These are phyloP conservation scores for Trametes hirsuta DNA, from an alignment of 1,284 basidiomycete genomes.

Conservation along the genomic window DNA sequence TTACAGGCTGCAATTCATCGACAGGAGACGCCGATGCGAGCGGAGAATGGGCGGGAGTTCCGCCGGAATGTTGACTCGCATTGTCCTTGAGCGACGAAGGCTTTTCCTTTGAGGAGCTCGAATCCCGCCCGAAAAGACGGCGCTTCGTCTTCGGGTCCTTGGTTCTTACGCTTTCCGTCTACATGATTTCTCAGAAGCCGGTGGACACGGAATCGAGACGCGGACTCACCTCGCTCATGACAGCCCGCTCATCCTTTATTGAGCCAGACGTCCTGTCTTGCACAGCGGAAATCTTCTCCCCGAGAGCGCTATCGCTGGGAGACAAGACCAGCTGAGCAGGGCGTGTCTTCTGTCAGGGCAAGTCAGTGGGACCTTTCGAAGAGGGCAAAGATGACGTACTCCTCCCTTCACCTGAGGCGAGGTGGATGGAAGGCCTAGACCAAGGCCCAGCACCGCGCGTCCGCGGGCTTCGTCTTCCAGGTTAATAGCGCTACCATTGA, in stretches of 20 bases:
- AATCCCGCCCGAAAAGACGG: conserved; percentile 60
- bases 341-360: conserved; percentile 36
- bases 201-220: conserved; percentile 7
- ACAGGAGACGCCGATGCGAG: conserved; percentile 30
- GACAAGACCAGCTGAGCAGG: conserved; percentile 55
- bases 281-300: conserved; percentile 33
- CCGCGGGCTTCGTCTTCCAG: conserved; percentile 19
- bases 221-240: conserved; percentile 66
- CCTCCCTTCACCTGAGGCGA: conserved; percentile 13
- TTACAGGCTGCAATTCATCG: conserved; percentile 29
- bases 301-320: conserved; percentile 64
- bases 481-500: conserved; percentile 10
- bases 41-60: conserved; percentile 21
- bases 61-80: conserved; percentile 36
- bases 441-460: conserved; percentile 22
- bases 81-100: conserved; percentile 38
- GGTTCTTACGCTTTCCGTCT: conserved; percentile 47
- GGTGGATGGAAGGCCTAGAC: conserved; percentile 23
- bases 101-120: conserved; percentile 35
- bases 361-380: conserved; percentile 8
- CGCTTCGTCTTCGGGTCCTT: conserved; percentile 38
- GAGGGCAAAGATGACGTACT: conserved; percentile 12
- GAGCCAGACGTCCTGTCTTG: conserved; percentile 32
- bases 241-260: conserved; percentile 56
- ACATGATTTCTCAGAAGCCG: not conserved